A percentile compares a stretch with the other conserved stretches of the same genome.
Evolutionary conservation across 306 rosid species (phyloP).

Genomic region (Lablab purpureus): DNA sequence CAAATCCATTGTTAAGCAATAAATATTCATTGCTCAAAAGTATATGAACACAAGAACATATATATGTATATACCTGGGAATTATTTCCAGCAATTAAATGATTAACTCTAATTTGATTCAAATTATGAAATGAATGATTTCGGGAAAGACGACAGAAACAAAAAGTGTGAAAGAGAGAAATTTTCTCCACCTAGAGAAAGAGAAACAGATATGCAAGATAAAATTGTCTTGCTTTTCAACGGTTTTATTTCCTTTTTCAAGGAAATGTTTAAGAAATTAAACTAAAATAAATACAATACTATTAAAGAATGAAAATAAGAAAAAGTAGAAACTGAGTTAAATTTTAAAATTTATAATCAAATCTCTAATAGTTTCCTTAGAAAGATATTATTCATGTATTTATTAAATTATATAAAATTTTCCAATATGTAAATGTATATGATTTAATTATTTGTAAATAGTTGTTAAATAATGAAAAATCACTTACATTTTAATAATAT

Average conservation of each 20-base stretch:
- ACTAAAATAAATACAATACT: background rate
- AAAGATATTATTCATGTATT: too few species aligned
- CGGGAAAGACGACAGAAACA: background rate
- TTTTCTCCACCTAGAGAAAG: background rate
- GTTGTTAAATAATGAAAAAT: too few species aligned
- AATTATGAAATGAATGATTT: background rate
- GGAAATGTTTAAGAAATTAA: background rate
- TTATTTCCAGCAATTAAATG: background rate
- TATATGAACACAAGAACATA: background rate
- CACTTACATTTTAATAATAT: too few species aligned
- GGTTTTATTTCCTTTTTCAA: background rate
- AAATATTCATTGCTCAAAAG: background rate
- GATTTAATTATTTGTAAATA: too few species aligned
- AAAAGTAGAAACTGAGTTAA: background rate
- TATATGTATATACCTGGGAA: background rate
- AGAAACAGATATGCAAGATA: background rate
- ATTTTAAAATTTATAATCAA: too few species aligned
- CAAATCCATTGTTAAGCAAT: slow-evolving; percentile 1
- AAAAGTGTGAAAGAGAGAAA: background rate
- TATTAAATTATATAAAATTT: too few species aligned
- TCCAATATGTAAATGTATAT: too few species aligned
- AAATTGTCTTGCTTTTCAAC: background rate
- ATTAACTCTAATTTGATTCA: background rate
- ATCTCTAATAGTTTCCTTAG: too few species aligned
- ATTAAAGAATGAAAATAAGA: background rate